Base-by-base conservation (phyloP, 495 filamentous ascomycete species). In the Penicillium lagena region DNA sequence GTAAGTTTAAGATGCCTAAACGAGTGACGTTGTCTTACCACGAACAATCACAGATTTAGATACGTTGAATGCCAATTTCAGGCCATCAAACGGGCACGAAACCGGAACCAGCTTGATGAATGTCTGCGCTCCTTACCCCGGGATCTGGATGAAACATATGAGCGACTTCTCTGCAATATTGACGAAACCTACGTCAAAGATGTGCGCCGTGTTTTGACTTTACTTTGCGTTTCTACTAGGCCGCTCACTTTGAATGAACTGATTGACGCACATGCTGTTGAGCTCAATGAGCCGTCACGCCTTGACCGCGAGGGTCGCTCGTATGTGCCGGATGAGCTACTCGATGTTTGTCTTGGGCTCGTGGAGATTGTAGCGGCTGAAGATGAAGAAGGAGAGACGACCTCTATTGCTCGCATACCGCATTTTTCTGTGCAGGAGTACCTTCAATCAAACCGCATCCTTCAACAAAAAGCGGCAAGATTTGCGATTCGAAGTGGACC, bases 381-480 rank as follows among this genome's bases (percentile, higher is more conserved):
- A 17, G 17, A 17, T 35, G 14, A 46, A 43, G 15, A 17, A 1
- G 17, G 9, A 37, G 35, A 1, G 34, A 33, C 17, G 17, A 42
- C 8, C 11, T 10, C 8, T 15, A 46, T 35, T 12, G 50, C 56
- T 44, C 60, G 55, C 7, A 60, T 70, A 30, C 59, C 66, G 13
- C 66, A 71, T 47, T 67, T 62, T 45, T 69, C 67, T 7, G 60
- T 69, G 6, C 60, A 63, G 38, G 64, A 71, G 45, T 71, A 71
- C 42, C 60, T 71, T 37, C 47, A 62, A 42, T 68, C 59, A n/a
- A 51, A 62, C 7, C 57, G 59, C 8, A 59, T 67, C 29, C 31
- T 29, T 2, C 50, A 60, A 15, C 49, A 54, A 31, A 58, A 55
- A 33, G 49, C 57, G 34, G 38, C 9, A 17, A 30, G 11, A 5